phyloP scores from a whole-genome alignment of 306 rosid species.

The Echinosophora koreensis region DNA sequence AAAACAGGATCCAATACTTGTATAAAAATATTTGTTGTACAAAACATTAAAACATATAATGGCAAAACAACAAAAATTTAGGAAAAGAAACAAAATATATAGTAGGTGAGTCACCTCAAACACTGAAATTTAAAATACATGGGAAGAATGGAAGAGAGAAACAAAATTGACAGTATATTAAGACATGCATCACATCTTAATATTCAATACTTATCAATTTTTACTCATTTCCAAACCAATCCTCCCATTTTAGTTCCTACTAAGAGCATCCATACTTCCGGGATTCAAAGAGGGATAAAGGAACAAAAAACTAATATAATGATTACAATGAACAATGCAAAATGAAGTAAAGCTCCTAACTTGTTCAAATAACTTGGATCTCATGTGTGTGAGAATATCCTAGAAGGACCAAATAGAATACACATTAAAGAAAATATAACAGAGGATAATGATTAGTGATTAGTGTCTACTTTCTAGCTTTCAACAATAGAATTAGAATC shows the following conservation, averaged over 20 bases:
- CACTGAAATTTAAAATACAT: no score
- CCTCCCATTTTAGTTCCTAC: neutral
- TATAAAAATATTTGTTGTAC: neutral
- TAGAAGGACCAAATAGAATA: no score
- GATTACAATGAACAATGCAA: neutral
- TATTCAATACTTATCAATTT: neutral
- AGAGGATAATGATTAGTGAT: no score
- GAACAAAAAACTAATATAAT: neutral
- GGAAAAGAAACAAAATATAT: conserved; percentile 1
- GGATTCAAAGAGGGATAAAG: conserved; percentile 11
- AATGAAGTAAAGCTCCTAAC: no score
- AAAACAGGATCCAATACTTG: neutral
- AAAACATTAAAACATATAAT: neutral
- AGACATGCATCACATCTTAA: conserved; percentile 20
- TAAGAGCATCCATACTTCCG: neutral
- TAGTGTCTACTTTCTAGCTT: no score
- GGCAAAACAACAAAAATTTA: neutral
- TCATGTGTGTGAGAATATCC: no score
- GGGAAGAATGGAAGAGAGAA: neutral
- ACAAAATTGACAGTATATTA: neutral
- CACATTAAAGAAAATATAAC: no score
- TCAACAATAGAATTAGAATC: no score
- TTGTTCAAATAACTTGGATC: no score
- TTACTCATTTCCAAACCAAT: neutral
- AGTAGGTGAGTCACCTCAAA: neutral